phyloP scores from a whole-genome alignment of 2,329 filamentous ascomycete species.

The Sphaerulina vaccinii region DNA sequence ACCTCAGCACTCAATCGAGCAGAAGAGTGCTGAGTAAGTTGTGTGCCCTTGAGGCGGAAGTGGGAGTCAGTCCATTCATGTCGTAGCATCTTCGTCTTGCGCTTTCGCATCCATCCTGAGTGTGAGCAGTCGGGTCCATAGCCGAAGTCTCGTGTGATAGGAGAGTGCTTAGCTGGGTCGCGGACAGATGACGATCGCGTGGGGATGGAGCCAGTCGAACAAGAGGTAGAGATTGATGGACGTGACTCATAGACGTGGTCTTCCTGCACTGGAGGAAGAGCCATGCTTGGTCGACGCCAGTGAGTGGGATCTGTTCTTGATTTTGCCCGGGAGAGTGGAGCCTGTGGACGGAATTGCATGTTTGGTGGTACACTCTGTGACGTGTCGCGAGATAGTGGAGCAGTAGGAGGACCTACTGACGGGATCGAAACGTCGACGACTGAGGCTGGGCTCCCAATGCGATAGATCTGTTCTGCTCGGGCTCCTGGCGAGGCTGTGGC shows the following conservation, averaged over 20 bases:
- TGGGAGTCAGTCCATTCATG: conserved; percentile 94
- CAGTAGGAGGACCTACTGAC: conserved; percentile 35
- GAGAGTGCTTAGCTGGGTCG: conserved; percentile 36
- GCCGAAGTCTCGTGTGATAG: conserved; percentile 32
- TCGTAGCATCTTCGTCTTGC: conserved; percentile 81
- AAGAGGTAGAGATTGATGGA: conserved; percentile 36
- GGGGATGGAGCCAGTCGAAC: conserved; percentile 23
- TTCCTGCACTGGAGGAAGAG: conserved; percentile 69
- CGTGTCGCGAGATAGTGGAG: conserved; percentile 71
- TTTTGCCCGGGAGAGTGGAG: conserved; percentile 29
- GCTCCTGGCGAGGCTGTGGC: conserved; percentile 75
- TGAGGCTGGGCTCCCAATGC: conserved; percentile 82
- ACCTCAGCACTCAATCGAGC: conserved; percentile 58
- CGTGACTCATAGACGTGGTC: conserved; percentile 43
- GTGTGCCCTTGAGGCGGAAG: conserved; percentile 70
- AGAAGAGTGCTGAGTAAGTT: conserved; percentile 65
- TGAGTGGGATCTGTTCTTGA: conserved; percentile 45
- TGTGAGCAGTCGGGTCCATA: conserved; percentile 49
- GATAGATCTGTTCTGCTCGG: conserved; percentile 54
- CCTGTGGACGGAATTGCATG: conserved; percentile 70
- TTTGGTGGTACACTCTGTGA: conserved; percentile 92
- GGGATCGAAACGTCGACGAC: conserved; percentile 84
- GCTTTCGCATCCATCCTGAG: conserved; percentile 92
- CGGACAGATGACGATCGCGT: conserved; percentile 19
- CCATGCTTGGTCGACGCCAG: conserved; percentile 64